A percentile compares a stretch with the other conserved stretches of the same genome.
These are phyloP conservation scores for maize (Zea mays) DNA, from an alignment of 176 grass and related monocot species.

Conservation along the genomic window Zm-B73-REFERENCE-NAM-5.0 NC_050098.1:170147501-170148000, in stretches of 20 bases:
- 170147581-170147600: neutral
- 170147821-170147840: neutral
- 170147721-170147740: neutral
- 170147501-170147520: neutral
- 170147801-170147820: neutral
- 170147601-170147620: constrained; percentile 14
- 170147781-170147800: too few relatives aligned
- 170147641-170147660: neutral
- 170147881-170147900: constrained; percentile 1
- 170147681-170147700: neutral
- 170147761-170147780: too few relatives aligned
- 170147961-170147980: constrained; percentile 91
- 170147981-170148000: constrained; percentile 92
- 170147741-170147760: too few relatives aligned
- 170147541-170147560: constrained; percentile 15
- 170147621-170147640: neutral
- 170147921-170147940: constrained; percentile 54
- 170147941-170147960: constrained; percentile 89
- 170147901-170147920: neutral
- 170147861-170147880: neutral
- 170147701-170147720: neutral
- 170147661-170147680: neutral
- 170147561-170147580: neutral
- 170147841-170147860: constrained; percentile 1
- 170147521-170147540: constrained; percentile 22